These are phyloP conservation scores for Leccinum longicurvipes DNA, from an alignment of 768 basidiomycete genomes.

Conservation along the genomic window DNA sequence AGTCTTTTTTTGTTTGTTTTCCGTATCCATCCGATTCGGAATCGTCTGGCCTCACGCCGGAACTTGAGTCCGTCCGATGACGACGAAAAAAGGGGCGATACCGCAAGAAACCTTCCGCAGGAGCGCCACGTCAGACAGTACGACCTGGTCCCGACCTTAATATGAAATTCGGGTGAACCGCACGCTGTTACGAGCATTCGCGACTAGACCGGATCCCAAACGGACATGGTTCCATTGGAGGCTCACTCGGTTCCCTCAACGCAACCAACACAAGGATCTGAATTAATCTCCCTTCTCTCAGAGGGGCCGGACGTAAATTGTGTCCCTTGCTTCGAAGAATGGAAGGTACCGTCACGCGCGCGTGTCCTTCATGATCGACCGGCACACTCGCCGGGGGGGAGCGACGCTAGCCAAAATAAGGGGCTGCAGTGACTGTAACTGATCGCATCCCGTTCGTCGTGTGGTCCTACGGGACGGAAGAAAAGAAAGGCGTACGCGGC, in stretches of 20 bases:
- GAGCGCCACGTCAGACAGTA: background rate
- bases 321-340: constrained; percentile 10
- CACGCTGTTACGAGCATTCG: background rate
- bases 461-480: background rate
- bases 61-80: constrained; percentile 7
- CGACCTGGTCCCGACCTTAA: background rate
- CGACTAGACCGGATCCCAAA: background rate
- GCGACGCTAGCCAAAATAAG: background rate
- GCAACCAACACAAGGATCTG: background rate
- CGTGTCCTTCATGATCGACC: constrained; percentile 25
- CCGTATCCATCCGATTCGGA: background rate
- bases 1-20: background rate
- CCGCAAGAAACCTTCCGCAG: background rate
- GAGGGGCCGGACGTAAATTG: background rate
- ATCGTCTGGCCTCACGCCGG: background rate
- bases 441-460: background rate
- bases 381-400: background rate
- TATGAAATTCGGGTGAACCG: constrained; percentile 2
- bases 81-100: background rate
- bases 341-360: constrained; percentile 11
- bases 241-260: background rate
- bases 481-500: background rate
- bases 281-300: background rate
- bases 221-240: background rate
- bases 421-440: background rate